Percentiles rank a stretch among this genome's conserved stretches.
These are phyloP conservation scores for Wickerhamomyces kurtzmanii DNA, from an alignment of 805 yeast genomes.

Conservation along the genomic window DNA sequence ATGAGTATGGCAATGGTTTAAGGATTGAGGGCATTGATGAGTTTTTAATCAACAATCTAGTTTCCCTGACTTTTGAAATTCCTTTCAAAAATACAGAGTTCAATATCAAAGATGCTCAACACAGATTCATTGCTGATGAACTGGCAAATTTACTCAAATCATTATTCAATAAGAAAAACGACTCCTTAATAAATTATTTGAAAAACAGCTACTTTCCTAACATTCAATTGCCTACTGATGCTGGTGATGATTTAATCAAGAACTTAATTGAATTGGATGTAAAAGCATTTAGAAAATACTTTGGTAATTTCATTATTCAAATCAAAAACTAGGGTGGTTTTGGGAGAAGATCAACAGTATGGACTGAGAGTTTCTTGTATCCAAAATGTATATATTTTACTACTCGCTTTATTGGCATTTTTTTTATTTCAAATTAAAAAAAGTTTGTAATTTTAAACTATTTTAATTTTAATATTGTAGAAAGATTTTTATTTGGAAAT, in stretches of 20 bases:
- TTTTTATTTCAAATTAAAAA: too few relatives aligned
- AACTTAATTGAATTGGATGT: slow-evolving; percentile 44
- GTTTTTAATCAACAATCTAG: slow-evolving; percentile 55
- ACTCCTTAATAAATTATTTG: slow-evolving; percentile 41
- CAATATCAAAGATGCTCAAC: slow-evolving; percentile 71
- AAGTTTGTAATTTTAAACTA: too few relatives aligned
- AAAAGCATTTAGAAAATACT: slow-evolving; percentile 65
- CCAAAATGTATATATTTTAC: too few relatives aligned
- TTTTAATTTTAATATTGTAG: too few relatives aligned
- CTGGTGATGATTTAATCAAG: slow-evolving; percentile 52
- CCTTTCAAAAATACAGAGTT: slow-evolving; percentile 65
- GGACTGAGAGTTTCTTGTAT: slow-evolving; percentile 13
- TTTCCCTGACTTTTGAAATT: slow-evolving; percentile 64
- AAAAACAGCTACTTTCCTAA: slow-evolving; percentile 36
- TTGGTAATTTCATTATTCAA: slow-evolving; percentile 33
- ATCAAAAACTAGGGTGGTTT: too few relatives aligned
- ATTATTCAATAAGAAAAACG: slow-evolving; percentile 39
- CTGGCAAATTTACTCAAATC: slow-evolving; percentile 60
- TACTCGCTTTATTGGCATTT: too few relatives aligned
- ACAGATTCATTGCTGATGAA: slow-evolving; percentile 65
- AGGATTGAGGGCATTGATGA: slow-evolving; percentile 63
- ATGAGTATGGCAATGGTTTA: slow-evolving; percentile 34
- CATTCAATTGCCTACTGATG: slow-evolving; percentile 47
- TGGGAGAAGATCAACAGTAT: slow-evolving; percentile 23
- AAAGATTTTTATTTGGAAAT: too few relatives aligned